These are phyloP conservation scores for Cordyceps javanica DNA, from an alignment of 2,329 filamentous ascomycete species.

Conservation along the genomic window DNA sequence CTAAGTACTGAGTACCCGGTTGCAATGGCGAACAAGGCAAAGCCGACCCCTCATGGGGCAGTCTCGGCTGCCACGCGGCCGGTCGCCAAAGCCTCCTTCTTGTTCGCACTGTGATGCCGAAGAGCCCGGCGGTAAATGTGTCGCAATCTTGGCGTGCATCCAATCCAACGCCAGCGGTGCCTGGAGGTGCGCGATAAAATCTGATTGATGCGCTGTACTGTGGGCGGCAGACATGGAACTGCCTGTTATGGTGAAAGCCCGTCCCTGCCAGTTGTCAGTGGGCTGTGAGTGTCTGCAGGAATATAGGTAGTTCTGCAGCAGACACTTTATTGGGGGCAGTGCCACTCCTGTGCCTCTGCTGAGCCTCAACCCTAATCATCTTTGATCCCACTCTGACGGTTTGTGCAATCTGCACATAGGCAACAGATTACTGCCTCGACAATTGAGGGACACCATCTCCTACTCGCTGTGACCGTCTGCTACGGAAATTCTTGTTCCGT, in stretches of 20 bases:
- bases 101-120: slow-evolving; percentile 8
- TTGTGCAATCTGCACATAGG: too few relatives aligned
- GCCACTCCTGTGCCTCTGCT: too few relatives aligned
- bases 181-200: slow-evolving; percentile 6
- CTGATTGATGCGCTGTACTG: not conserved
- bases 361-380: too few relatives aligned
- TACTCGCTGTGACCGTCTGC: too few relatives aligned
- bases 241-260: not conserved
- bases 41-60: not conserved
- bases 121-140: not conserved
- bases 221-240: not conserved
- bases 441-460: too few relatives aligned
- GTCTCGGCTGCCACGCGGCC: not conserved
- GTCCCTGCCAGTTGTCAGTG: not conserved
- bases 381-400: too few relatives aligned
- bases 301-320: not conserved
- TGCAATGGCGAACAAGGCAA: not conserved
- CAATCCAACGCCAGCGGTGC: not conserved
- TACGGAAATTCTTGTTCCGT: too few relatives aligned
- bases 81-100: not conserved
- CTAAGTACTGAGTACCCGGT: too few relatives aligned
- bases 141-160: not conserved
- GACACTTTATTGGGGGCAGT: too few relatives aligned
- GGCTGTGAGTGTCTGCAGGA: not conserved
- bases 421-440: too few relatives aligned